Evolutionary conservation across 1,284 basidiomycete species (phyloP).

Genomic region (Tausonia pullulans): DNA sequence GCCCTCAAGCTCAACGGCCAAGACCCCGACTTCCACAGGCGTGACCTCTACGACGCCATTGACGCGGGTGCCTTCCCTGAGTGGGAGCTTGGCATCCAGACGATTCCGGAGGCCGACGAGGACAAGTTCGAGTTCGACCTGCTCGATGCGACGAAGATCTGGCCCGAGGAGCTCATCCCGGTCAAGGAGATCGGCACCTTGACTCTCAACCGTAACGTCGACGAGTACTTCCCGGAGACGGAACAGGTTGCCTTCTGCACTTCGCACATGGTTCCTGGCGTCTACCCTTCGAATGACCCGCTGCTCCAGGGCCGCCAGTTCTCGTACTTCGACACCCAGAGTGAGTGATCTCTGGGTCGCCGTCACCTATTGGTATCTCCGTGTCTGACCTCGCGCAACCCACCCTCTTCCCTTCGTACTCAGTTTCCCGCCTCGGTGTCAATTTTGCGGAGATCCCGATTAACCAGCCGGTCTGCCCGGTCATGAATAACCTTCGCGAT

Average conservation of each 20-base stretch:
- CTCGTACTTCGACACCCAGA: conserved; percentile 48
- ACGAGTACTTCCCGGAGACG: conserved; percentile 67
- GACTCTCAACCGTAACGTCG: conserved; percentile 46
- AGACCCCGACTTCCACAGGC: conserved; percentile 59
- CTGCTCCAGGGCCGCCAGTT: conserved; percentile 74
- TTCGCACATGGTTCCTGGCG: conserved; percentile 64
- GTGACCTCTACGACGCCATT: conserved; percentile 68
- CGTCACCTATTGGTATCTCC: too few relatives aligned
- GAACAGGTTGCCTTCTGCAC: conserved; percentile 71
- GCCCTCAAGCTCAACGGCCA: conserved; percentile 47
- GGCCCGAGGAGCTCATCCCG: conserved; percentile 66
- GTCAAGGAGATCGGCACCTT: conserved; percentile 63
- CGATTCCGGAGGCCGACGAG: conserved; percentile 53
- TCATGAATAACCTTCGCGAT: conserved; percentile 57
- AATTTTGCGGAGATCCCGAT: conserved; percentile 52
- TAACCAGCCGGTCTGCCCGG: conserved; percentile 68
- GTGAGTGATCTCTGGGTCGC: too few relatives aligned
- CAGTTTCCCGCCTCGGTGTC: conserved; percentile 53
- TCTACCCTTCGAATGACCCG: conserved; percentile 49
- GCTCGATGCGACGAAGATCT: conserved; percentile 72
- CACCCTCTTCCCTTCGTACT: too few relatives aligned
- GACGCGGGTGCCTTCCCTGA: conserved; percentile 52
- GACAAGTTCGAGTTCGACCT: conserved; percentile 65
- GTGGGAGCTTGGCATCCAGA: conserved; percentile 68
- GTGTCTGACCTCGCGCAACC: too few relatives aligned